Conservation (phyloP, 306 rosid species). For the Gleditsia sinensis region DNA sequence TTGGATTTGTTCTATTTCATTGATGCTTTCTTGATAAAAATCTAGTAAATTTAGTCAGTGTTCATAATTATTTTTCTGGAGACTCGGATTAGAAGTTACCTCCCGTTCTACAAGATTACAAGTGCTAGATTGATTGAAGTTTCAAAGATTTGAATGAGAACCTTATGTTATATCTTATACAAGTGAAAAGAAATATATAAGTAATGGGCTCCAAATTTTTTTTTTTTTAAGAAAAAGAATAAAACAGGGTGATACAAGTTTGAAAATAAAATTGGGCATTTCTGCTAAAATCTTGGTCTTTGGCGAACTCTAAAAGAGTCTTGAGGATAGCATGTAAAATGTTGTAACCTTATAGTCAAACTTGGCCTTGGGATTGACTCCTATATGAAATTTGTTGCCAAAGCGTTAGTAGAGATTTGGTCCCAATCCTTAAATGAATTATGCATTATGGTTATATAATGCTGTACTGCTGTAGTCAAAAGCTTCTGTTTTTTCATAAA, state of each 20-base stretch:
- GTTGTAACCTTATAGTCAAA: background rate
- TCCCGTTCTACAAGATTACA: constrained; percentile 24
- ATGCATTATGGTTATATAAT: background rate
- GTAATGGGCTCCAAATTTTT: background rate
- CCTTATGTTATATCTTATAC: background rate
- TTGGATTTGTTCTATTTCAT: constrained; percentile 2
- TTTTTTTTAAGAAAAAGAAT: background rate
- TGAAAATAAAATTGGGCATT: background rate
- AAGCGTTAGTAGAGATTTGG: background rate
- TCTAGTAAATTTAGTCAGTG: constrained; percentile 2
- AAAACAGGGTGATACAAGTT: background rate
- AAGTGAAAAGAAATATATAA: background rate
- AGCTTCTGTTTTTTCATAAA: background rate
- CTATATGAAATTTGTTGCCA: background rate
- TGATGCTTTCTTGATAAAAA: background rate
- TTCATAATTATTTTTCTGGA: constrained; percentile 14
- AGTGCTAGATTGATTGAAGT: background rate
- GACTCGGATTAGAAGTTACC: constrained; percentile 8
- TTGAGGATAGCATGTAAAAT: background rate
- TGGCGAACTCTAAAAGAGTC: background rate
- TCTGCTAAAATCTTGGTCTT: background rate
- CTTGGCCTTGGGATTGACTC: background rate
- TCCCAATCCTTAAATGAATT: too few species aligned
- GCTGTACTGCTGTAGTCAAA: too few species aligned
- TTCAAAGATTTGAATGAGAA: constrained; percentile 20